Percentiles rank a stretch among this genome's conserved stretches.
phyloP scores from a whole-genome alignment of 192 early-diverging fungal genomes.

The Pilaira anomala region DNA sequence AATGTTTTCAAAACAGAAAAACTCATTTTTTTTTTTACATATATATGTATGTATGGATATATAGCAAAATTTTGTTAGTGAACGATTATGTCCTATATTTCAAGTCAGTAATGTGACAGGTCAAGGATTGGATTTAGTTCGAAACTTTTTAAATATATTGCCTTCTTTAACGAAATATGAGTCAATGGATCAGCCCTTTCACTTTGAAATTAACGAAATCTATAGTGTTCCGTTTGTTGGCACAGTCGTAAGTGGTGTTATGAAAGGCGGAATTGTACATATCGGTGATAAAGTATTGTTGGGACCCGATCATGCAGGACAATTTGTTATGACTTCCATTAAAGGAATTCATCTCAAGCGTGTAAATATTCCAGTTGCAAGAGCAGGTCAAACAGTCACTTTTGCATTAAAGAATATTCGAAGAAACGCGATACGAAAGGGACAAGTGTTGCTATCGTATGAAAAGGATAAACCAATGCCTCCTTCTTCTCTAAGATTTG shows the following conservation, averaged over 20 bases:
- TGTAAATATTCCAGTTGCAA: conserved; percentile 68
- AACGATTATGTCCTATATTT: conserved; percentile 93
- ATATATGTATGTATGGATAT: not conserved
- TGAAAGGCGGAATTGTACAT: conserved; percentile 63
- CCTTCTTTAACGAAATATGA: conserved; percentile 64
- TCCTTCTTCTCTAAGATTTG: conserved; percentile 66
- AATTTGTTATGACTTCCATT: conserved; percentile 71
- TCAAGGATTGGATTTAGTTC: conserved; percentile 59
- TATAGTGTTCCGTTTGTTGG: conserved; percentile 90
- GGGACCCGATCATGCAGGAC: conserved; percentile 83
- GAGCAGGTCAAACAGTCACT: conserved; percentile 79
- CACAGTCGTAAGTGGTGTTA: conserved; percentile 85
- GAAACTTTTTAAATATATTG: conserved; percentile 83
- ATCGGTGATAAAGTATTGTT: conserved; percentile 79
- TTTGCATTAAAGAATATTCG: conserved; percentile 87
- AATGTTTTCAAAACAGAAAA: not conserved
- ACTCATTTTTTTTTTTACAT: not conserved
- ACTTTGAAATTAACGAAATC: conserved; percentile 87
- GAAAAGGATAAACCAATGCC: conserved; percentile 46
- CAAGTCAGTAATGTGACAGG: conserved; percentile 91
- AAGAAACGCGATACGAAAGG: conserved; percentile 75
- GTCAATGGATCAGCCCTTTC: conserved; percentile 47
- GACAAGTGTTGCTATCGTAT: conserved; percentile 68
- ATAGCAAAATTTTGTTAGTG: conserved; percentile 73
- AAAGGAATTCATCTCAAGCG: conserved; percentile 91